Percentiles rank a stretch among this genome's conserved stretches.
Conservation (phyloP, 805 yeast species). For the Lipomyces yamanashiensis region DNA sequence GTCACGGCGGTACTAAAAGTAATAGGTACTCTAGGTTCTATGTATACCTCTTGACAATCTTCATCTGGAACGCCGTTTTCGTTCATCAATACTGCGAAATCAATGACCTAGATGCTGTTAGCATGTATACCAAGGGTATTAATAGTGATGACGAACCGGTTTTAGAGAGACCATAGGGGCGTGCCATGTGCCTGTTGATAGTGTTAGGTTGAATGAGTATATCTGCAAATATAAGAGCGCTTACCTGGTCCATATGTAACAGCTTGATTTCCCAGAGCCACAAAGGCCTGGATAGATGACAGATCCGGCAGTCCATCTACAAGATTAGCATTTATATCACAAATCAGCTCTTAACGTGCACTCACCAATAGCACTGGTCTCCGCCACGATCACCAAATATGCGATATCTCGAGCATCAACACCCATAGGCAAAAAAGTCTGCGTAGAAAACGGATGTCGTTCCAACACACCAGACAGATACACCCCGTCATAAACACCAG, state of each 20-base stretch:
- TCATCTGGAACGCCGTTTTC: conserved; percentile 80
- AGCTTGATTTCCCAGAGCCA: conserved; percentile 81
- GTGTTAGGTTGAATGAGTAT: neutral
- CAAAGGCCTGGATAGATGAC: conserved; percentile 64
- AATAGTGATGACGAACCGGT: conserved; percentile 40
- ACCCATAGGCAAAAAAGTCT: conserved; percentile 93
- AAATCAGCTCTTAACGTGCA: neutral
- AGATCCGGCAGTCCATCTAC: conserved; percentile 63
- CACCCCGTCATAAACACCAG: conserved; percentile 10
- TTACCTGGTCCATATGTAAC: conserved; percentile 56
- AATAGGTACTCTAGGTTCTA: conserved; percentile 59
- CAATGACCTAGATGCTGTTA: conserved; percentile 49
- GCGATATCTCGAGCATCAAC: conserved; percentile 53
- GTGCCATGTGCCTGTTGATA: conserved; percentile 73
- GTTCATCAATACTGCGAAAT: conserved; percentile 86
- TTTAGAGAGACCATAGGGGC: conserved; percentile 93
- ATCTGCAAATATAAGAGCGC: neutral
- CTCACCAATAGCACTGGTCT: conserved; percentile 46
- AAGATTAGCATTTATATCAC: conserved; percentile 37
- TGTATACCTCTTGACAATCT: conserved; percentile 80
- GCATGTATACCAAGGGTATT: too few species aligned
- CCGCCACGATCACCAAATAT: conserved; percentile 82
- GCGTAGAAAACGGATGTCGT: conserved; percentile 87
- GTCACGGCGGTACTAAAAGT: conserved; percentile 34
- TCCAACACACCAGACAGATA: conserved; percentile 75